Evolutionary conservation across 352 stramenopile species (phyloP).

Genomic region (Globisporangium radiosum): DNA sequence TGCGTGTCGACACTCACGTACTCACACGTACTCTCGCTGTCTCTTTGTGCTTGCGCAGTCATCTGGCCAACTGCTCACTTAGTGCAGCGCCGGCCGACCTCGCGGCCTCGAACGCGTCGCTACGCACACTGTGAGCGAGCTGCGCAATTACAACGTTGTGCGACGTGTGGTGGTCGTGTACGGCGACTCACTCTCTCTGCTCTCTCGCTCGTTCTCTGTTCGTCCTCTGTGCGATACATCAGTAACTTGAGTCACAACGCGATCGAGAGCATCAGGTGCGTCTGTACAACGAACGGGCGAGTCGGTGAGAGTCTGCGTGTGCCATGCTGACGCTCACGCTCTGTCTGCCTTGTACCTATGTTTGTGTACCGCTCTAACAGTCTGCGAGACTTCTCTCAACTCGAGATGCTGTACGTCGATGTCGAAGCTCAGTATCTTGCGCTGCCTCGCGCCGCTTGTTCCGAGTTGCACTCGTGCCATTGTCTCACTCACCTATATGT

Average conservation of each 20-base stretch:
- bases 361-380: background rate
- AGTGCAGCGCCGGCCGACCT: background rate
- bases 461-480: no score
- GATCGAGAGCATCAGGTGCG: slow-evolving; percentile 9
- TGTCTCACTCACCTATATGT: background rate
- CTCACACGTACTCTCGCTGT: background rate
- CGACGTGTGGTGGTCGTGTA: no score
- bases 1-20: background rate
- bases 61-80: slow-evolving; percentile 12
- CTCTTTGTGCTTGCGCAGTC: background rate
- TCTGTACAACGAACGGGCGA: no score
- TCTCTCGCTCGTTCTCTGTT: background rate
- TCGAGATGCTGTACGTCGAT: slow-evolving; percentile 13
- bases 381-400: slow-evolving; percentile 7
- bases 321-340: no score
- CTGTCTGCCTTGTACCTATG: no score
- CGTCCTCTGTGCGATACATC: background rate
- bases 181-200: background rate
- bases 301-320: no score
- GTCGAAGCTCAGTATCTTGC: no score
- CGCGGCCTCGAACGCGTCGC: background rate
- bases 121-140: slow-evolving; percentile 7
- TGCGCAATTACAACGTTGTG: no score
- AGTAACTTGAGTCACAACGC: slow-evolving; percentile 14
- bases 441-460: no score